Base-by-base conservation (phyloP, 1,284 basidiomycete species). In the Sporisorium exsertum region DNA sequence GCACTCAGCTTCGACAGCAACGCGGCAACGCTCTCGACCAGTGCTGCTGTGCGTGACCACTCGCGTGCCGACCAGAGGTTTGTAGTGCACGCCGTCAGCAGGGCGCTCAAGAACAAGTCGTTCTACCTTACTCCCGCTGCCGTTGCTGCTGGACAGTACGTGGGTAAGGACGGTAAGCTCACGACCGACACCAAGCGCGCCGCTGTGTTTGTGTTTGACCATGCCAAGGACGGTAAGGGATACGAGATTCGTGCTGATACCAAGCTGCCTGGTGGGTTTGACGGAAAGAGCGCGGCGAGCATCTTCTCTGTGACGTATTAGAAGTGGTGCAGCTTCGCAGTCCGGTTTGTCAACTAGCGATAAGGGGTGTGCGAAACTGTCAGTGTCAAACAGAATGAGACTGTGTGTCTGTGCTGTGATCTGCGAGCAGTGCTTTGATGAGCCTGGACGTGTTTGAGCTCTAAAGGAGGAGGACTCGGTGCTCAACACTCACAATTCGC, bases 1-100 rank as follows among this genome's bases (percentile, higher is more conserved):
- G 81, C 80, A 18, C 70, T 82, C 12, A 55, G 46, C 33, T 46
- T 16, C 12, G 58, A 51, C n/a, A 32, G 43, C 37, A 46, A 50
- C 2, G 27, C 15, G 9, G 32, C 52, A n/a, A 32, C 46, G 22
- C 22, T 58, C 15, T 3, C 56, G 35, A 43, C 37, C 8, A 40
- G 27, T 15, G 20, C 22, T 15, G 56, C 56, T 5, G 35, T 32
- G 18, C 18, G 22, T 0, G 45, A 57, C 24, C 67, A 70, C 42
- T 35, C 50, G 26, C 24, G 26, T n/a, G 35, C 47, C 6, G 32
- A 33, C 3, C 53, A 56, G 22, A 42, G 61, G 26, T 70, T 68
- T 20, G 37, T 70, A 2, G 27, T 67, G 2, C 64, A 70, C 24
- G 49, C 51, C 12, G 40, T 33, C 7, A 52, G 46, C 51, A 18